Base-by-base conservation (phyloP, 2,329 filamentous ascomycete species). In the Macrophomina phaseolina region DNA sequence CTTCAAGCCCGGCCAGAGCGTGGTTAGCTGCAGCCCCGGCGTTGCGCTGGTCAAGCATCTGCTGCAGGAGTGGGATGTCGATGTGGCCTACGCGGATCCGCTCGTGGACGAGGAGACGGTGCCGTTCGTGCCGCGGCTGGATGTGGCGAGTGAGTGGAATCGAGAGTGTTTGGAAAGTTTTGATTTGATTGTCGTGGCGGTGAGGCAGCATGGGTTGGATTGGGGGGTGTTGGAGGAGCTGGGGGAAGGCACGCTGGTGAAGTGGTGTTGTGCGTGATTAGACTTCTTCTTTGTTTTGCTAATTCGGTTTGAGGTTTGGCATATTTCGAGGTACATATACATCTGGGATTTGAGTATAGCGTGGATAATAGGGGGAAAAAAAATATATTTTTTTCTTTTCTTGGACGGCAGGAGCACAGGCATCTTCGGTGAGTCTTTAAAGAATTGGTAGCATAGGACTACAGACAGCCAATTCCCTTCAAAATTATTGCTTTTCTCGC, bases 1-100 rank as follows among this genome's bases (percentile, higher is more conserved):
- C 5, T 85, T 85, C 75, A 85, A 85, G 71, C 71, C 76, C 6
- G 83, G 83, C 2, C 83, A 85, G 69, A 78, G 79, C 0, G 79
- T 81, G 58, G 71, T 85, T 3, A 80, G 77, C 64, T 82, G 84
- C 70, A 84, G 83, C 0, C 83, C 83, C 0, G 82, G 82, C 1
- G 73, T 83, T 52, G 81, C 80, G 64, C 70, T 84, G 6, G 77
- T 80, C 38, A 79, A 76, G 65, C 66, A 58, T 30, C 30, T 70
- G 58, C 77, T 71, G 51, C 72, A 83, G 2, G 70, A 77, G 2
- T 69, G 76, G 62, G 74, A 78, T 64, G 78, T 81, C 11, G 72
- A 83, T n/a, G 79, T 84, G 32, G 69, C 71, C 60, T 84, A 81
- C 77, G 78, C 76, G 4, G 83, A 85, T 69, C 78, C 82, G 3